phyloP scores from a whole-genome alignment of 768 basidiomycete genomes.

The Leucosporidium creatinivorum region DNA sequence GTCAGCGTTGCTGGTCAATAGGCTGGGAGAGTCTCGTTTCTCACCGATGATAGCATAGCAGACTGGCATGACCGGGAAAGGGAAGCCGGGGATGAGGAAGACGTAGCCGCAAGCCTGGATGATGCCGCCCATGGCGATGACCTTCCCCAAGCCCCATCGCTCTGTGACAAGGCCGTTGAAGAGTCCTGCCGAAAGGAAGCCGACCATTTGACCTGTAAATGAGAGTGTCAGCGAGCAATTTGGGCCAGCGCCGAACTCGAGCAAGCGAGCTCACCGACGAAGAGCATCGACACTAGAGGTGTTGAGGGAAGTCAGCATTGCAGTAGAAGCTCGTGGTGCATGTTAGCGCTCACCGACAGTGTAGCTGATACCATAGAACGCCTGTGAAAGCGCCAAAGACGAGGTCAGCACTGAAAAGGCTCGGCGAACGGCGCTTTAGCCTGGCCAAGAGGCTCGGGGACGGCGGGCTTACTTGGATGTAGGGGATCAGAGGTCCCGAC shows the following conservation, averaged over 20 bases:
- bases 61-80: slow-evolving; percentile 19
- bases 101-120: slow-evolving; percentile 21
- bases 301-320: not conserved
- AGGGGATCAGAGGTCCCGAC: slow-evolving; percentile 15
- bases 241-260: not conserved
- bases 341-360: slow-evolving; percentile 3
- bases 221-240: not conserved
- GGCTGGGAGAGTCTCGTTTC: not conserved
- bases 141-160: slow-evolving; percentile 14
- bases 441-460: too few species aligned
- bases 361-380: slow-evolving; percentile 14
- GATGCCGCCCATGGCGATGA: slow-evolving; percentile 8
- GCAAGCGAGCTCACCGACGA: slow-evolving; percentile 8
- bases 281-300: slow-evolving; percentile 7
- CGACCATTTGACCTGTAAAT: slow-evolving; percentile 8
- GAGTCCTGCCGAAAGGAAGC: slow-evolving; percentile 10
- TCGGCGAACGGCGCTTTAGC: not conserved
- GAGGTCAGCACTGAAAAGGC: not conserved
- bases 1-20: too few species aligned
- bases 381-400: not conserved
- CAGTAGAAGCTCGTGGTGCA: not conserved
- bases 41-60: slow-evolving; percentile 17
- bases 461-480: slow-evolving; percentile 11
- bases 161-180: not conserved
- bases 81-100: slow-evolving; percentile 24